phyloP scores from a whole-genome alignment of 2,329 filamentous ascomycete genomes.

The Xylariales sp. region DNA sequence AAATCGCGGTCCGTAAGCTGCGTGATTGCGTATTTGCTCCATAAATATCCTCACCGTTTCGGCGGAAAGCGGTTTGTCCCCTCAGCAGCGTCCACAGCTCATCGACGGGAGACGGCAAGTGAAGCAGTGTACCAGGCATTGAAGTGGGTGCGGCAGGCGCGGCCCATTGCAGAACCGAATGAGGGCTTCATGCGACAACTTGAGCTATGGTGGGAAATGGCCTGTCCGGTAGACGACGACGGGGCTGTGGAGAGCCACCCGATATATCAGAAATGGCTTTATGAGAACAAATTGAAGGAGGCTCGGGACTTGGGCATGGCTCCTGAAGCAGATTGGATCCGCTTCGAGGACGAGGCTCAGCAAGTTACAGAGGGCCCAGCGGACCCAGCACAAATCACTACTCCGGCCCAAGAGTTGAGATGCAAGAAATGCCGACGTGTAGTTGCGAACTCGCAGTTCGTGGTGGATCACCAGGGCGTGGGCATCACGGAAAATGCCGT shows the following conservation, averaged over 20 bases:
- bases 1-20: constrained; percentile 88
- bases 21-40: constrained; percentile 80
- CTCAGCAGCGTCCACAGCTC: constrained; percentile 35
- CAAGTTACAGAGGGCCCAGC: constrained; percentile 37
- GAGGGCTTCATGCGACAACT: constrained; percentile 87
- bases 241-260: constrained; percentile 59
- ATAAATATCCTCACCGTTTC: constrained; percentile 54
- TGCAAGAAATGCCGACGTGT: constrained; percentile 86
- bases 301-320: constrained; percentile 69
- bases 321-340: constrained; percentile 68
- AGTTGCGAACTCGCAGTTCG: constrained; percentile 53
- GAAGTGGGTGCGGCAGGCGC: constrained; percentile 60
- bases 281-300: constrained; percentile 50
- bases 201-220: constrained; percentile 82
- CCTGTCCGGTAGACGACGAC: constrained; percentile 59
- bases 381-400: constrained; percentile 14
- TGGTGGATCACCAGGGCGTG: constrained; percentile 56
- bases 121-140: constrained; percentile 60
- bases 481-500: constrained; percentile 13
- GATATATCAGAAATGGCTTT: constrained; percentile 70
- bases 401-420: constrained; percentile 56
- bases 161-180: constrained; percentile 84
- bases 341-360: constrained; percentile 71
- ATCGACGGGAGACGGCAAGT: constrained; percentile 34
- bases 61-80: constrained; percentile 36